Conservation (phyloP, 108 stramenopile species). For the Epithemia pelagica region DNA sequence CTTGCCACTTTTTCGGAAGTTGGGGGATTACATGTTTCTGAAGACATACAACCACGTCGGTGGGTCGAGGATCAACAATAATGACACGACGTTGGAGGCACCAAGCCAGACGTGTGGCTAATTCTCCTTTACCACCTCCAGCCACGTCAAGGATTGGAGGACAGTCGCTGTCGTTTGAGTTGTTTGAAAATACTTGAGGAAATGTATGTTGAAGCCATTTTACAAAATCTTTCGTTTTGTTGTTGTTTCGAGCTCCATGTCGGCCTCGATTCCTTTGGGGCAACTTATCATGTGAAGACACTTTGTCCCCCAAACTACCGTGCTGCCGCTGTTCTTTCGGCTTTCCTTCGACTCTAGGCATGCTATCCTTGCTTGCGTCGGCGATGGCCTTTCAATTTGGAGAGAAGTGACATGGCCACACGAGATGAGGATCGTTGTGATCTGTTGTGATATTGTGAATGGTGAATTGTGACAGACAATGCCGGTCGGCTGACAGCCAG, state of each 20-base stretch:
- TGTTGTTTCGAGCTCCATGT: slow-evolving; percentile 75
- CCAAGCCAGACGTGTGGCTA: slow-evolving; percentile 59
- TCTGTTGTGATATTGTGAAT: no score
- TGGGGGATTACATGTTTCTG: slow-evolving; percentile 57
- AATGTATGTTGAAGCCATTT: slow-evolving; percentile 68
- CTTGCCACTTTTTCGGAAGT: slow-evolving; percentile 81
- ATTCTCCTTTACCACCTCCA: slow-evolving; percentile 83
- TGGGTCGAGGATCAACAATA: slow-evolving; percentile 77
- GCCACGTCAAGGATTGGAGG: slow-evolving; percentile 31
- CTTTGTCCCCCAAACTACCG: no score
- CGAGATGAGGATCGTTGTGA: no score
- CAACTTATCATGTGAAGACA: no score
- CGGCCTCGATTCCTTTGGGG: slow-evolving; percentile 27
- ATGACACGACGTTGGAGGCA: slow-evolving; percentile 60
- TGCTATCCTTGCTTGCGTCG: no score
- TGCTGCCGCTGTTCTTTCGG: no score
- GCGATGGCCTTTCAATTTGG: no score
- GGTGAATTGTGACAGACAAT: no score
- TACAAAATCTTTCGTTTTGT: slow-evolving; percentile 68
- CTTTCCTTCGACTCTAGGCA: no score
- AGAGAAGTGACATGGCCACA: no score
- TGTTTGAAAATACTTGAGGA: slow-evolving; percentile 25
- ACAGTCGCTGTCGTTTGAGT: slow-evolving; percentile 4
- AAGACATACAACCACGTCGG: slow-evolving; percentile 53
- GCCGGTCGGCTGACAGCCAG: no score